Base-by-base conservation (phyloP, 495 filamentous ascomycete genomes). In the Talaromyces ruber region DNA sequence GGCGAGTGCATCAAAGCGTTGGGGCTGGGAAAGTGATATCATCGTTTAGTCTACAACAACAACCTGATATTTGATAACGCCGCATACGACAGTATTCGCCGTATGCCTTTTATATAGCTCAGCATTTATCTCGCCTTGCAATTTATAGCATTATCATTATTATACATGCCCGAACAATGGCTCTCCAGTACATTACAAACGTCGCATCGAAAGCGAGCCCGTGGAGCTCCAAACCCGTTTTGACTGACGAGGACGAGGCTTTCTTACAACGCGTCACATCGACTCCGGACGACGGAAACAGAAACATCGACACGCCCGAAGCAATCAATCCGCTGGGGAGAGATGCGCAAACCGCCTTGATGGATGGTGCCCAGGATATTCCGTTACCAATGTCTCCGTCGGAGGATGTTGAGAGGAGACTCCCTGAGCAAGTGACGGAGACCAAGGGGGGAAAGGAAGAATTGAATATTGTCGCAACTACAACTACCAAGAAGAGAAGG, bases 241-340 rank as follows among this genome's bases (percentile, higher is more conserved):
- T 87, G 9, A 81, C 73, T 8, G 67, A 77, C 22, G 79, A 81
- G 61, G 84, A 86, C 57, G 84, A 86, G 66, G 72, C 74, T 24
- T 86, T 84, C 64, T 66, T 87, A 21, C 74, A 73, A 12, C 75
- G 74, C 37, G 73, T 85, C 29, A 79, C 78, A 29, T 65, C 73
- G 2, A 67, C 75, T 53, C 65, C 66, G 4, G 71, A 66, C 51
- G 58, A 66, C 56, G 59, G 60, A 18, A 58, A 54, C 8, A 54
- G 6, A 3, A 28, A 28, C 8, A 25, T 4, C 0, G 9, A 5
- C 9, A 37, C 9, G 22, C 54, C 67, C 0, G 64, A 29, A 67
- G 65, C 14, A 64, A 72, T 28, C 3, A 16, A 16, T 32, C 58
- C 29, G 43, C 60, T 54, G 63, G 68, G 14, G 0, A 70, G 64